Evolutionary conservation across 176 grass and related monocot genomes (phyloP).

Genomic region (Themeda triandra): DNA sequence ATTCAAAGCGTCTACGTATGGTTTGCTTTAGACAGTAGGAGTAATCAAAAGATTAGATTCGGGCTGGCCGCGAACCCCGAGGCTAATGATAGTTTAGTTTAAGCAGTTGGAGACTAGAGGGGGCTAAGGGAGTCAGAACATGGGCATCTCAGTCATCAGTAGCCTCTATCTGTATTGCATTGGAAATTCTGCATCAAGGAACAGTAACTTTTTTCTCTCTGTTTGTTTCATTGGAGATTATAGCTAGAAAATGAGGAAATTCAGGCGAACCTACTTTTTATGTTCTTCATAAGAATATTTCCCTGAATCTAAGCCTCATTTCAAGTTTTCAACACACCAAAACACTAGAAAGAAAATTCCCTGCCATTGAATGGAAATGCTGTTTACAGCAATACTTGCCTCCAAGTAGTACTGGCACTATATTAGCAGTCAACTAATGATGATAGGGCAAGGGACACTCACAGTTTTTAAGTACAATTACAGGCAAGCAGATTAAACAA

Average conservation of each 20-base stretch:
- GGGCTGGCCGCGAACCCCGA: neutral
- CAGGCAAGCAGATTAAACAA: slow-evolving; percentile 28
- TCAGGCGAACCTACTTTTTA: neutral
- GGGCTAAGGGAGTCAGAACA: neutral
- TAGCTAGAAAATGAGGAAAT: neutral
- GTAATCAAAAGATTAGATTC: slow-evolving; percentile 34
- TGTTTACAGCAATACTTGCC: neutral
- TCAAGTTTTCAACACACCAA: neutral
- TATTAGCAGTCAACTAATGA: slow-evolving; percentile 28
- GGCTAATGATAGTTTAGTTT: slow-evolving; percentile 34
- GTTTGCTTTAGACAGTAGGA: slow-evolving; percentile 21
- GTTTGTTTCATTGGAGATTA: neutral
- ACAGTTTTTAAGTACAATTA: slow-evolving; percentile 14
- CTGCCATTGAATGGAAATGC: neutral
- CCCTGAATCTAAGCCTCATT: neutral
- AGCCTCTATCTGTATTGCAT: neutral
- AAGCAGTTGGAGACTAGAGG: neutral
- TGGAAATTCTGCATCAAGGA: neutral
- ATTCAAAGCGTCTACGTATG: slow-evolving; percentile 17
- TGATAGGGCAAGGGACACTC: neutral
- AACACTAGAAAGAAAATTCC: neutral
- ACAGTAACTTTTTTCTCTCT: neutral
- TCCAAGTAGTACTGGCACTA: neutral
- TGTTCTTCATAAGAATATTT: neutral
- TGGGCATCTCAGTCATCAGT: slow-evolving; percentile 19